Base-by-base conservation (phyloP, 2,329 filamentous ascomycete species). In the Aspergillus unguis region DNA sequence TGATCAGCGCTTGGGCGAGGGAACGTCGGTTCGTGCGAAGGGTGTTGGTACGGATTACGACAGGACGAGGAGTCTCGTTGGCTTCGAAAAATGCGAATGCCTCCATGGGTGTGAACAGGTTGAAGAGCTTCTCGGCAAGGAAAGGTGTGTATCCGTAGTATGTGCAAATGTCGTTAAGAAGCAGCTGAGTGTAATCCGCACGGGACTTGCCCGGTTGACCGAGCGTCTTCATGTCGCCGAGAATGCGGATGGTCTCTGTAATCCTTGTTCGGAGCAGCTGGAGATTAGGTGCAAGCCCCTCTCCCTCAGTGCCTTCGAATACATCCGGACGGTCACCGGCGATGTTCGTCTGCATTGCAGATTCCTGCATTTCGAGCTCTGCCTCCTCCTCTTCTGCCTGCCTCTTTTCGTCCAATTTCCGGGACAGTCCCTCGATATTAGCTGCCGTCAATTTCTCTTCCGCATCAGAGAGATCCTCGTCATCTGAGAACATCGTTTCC, bases 1-100 rank as follows among this genome's bases (percentile, higher is more conserved):
- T 96, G 79, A 96, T 96, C 55, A 96, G 82, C 1, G 92, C 83
- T 71, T 96, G 92, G 7, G 94, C 94, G 17, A 99, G 86, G 58
- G 95, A 92, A 61, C 85, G 76, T 60, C 85, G 78, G 64, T 85
- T 84, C 11, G 85, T 86, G 62, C 90, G 87, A 54, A 99, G 83
- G 6, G 92, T 99, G 75, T 99, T 99, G 58, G 94, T 97, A 66
- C 94, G 86, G 69, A 99, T 95, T 60, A 99, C 94, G 53, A 99
- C 86, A 3, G 94, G 94, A 47, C 94, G 85, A 10, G 91, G 85
- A 28, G 89, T 91, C 76, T 99, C 94, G 84, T 99, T 99, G 64
- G 92, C 92, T 76, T 99, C 94, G 76, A 99, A 97, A 75, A 99
- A 99, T 50, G 92, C 92, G 63, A 97, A 95, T 0, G 94, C 94